Evolutionary conservation across 2,329 filamentous ascomycete genomes (phyloP).

Genomic region (Talaromyces sp.): DNA sequence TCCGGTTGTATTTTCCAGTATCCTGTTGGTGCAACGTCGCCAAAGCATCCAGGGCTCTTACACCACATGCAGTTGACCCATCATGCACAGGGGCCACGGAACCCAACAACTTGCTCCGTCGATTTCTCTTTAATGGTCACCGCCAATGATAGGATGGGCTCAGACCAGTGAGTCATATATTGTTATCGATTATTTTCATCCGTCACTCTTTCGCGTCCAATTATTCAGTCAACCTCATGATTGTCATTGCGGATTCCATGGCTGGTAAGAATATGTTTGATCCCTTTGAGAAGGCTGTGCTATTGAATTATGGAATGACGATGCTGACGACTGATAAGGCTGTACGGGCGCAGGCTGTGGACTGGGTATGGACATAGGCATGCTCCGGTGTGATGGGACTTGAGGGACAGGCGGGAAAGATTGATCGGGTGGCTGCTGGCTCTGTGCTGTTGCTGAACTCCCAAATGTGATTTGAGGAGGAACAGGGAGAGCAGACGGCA

Average conservation of each 20-base stretch:
- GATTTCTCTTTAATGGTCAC: no score
- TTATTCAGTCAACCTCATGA: not conserved
- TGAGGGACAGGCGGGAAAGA: conserved; percentile 16
- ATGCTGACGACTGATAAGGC: conserved; percentile 13
- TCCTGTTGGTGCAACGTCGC: not conserved
- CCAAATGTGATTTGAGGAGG: conserved; percentile 25
- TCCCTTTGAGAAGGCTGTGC: conserved; percentile 6
- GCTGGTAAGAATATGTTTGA: not conserved
- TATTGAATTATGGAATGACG: conserved; percentile 8
- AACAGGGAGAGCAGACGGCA: conserved; percentile 11
- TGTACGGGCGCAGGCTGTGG: conserved; percentile 4
- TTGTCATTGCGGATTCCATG: not conserved
- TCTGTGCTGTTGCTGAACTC: not conserved
- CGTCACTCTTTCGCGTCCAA: not conserved
- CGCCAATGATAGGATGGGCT: no score
- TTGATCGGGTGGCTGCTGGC: not conserved
- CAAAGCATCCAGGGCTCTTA: not conserved
- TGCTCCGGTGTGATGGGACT: conserved; percentile 18
- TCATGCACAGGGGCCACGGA: no score
- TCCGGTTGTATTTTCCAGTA: not conserved
- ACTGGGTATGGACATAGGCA: conserved; percentile 23
- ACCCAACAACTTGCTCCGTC: no score
- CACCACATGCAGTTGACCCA: not conserved
- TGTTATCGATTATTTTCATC: not conserved
- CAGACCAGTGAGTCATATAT: not conserved